Conservation (phyloP, 1,139 yeast species). For the Diutina catenulata region DNA sequence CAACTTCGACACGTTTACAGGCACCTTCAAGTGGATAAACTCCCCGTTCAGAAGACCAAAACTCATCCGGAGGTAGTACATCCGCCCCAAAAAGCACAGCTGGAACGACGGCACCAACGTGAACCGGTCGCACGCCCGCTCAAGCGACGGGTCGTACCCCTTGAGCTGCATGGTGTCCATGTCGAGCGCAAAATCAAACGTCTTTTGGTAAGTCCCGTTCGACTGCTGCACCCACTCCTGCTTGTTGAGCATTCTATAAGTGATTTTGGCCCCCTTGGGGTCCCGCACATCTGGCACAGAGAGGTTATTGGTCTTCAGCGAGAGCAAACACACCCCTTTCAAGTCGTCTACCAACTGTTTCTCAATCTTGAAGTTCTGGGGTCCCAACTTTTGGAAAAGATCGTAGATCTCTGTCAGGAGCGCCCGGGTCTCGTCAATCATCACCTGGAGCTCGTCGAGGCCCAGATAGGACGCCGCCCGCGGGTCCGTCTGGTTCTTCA, state of each 20-base stretch:
- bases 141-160: background rate
- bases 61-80: background rate
- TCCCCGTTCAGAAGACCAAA: background rate
- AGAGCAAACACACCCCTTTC: background rate
- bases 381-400: conserved; percentile 14
- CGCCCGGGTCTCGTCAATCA: conserved; percentile 13
- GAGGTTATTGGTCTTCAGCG: background rate
- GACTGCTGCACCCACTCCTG: background rate
- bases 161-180: conserved; percentile 2
- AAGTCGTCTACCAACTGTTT: conserved; percentile 21
- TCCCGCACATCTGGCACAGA: background rate
- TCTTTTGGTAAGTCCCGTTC: background rate
- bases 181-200: background rate
- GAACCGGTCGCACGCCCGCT: background rate
- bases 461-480: background rate
- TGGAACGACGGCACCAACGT: background rate
- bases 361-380: conserved; percentile 19
- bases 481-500: background rate
- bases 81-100: conserved; percentile 2
- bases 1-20: background rate
- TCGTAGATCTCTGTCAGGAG: conserved; percentile 14
- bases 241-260: background rate
- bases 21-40: conserved; percentile 1
- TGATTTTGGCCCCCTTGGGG: background rate
- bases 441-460: conserved; percentile 11